Percentiles rank a stretch among this genome's conserved stretches.
Evolutionary conservation across 163 green algal species (phyloP).

Genomic region (Picocystis sp.): DNA sequence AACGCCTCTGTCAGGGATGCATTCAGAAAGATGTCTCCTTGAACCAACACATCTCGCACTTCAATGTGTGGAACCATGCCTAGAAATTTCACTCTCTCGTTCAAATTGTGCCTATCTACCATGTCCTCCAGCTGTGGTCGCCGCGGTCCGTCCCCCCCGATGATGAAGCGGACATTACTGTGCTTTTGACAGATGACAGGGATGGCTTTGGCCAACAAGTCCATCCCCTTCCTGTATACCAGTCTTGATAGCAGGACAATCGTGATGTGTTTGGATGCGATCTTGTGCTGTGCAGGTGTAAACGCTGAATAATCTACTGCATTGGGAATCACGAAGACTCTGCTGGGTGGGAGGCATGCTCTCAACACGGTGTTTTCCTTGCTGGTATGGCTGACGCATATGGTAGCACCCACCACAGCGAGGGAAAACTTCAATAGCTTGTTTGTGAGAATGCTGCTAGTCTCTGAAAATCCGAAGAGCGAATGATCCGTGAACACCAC

Average conservation of each 20-base stretch:
- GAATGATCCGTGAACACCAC: conserved; percentile 94
- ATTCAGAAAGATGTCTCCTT: conserved; percentile 82
- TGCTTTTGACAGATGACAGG: conserved; percentile 49
- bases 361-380: conserved; percentile 94
- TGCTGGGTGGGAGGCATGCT: conserved; percentile 54
- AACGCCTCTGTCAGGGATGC: conserved; percentile 89
- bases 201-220: conserved; percentile 75
- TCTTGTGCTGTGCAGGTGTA: conserved; percentile 28
- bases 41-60: conserved; percentile 50
- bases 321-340: conserved; percentile 90
- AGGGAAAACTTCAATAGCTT: conserved; percentile 44
- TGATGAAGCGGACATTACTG: conserved; percentile 53
- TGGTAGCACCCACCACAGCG: conserved; percentile 40
- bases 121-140: conserved; percentile 46
- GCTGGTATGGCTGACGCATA: conserved; percentile 89
- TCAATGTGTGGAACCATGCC: conserved; percentile 56
- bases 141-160: conserved; percentile 74
- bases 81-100: conserved; percentile 50
- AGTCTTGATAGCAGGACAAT: conserved; percentile 64
- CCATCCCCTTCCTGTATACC: conserved; percentile 87
- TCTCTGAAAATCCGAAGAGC: conserved; percentile 86
- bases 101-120: conserved; percentile 26
- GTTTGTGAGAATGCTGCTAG: conserved; percentile 67
- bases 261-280: conserved; percentile 6
- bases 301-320: conserved; percentile 64